Base-by-base conservation (phyloP, 2,329 filamentous ascomycete genomes). In the Cucurbitaria berberidis region DNA sequence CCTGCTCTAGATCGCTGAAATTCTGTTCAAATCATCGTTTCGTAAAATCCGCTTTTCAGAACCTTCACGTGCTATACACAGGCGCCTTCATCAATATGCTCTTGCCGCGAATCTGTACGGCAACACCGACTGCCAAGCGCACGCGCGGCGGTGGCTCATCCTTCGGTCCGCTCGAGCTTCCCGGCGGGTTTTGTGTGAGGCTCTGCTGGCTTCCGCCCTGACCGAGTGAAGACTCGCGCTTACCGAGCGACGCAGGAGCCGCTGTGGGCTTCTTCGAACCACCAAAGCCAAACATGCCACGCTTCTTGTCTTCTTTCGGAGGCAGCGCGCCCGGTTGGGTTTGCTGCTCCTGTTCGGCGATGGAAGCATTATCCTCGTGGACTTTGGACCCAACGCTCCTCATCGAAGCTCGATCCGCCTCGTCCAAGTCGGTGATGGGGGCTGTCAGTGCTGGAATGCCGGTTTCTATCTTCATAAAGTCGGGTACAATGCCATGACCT, bases 391-490 rank as follows among this genome's bases (percentile, higher is more conserved):
- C 70, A 19, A 70, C 68, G 41, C 72, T 75, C 45, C 58, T 54
- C 10, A 75, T 27, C 0, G 72, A 74, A 11, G 74, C 76, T 16
- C 73, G 69, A 50, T 81, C 79, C 9, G 74, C 73, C 26, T 75
- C 74, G 24, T 79, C 77, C 11, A 74, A 66, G 42, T 74, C 69
- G 11, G 72, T 61, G 21, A 80, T 75, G 3, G 78, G 78, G 8
- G 68, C 73, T n/a, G 69, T 73, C 24, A 82, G 69, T 5, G 78
- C 69, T 6, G 80, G 80, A 26, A 82, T 80, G 22, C 79, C 78
- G 4, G 79, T 77, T 72, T 98, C 95, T 3, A 91, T 78, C 68
- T 96, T 96, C 93, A 98, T 97, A 58, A 90, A 82, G 4, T 88
- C 84, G 2, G 86, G 79, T 55, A 88, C 82, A 51, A 98, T 81